Conservation (phyloP, 306 rosid species). For the Ziziphus jujuba region DNA sequence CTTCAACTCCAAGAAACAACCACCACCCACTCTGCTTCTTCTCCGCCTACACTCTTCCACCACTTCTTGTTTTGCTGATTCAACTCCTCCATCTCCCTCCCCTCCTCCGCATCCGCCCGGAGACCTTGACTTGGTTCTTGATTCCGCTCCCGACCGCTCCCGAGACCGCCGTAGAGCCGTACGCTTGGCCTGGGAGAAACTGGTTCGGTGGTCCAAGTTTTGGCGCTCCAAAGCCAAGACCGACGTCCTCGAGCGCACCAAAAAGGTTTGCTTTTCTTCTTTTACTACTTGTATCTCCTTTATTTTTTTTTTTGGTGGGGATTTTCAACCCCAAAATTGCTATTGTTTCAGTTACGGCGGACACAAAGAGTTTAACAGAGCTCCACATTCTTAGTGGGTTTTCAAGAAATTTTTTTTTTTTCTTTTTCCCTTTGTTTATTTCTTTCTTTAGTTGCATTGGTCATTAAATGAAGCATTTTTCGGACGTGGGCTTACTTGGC, state of each 20-base stretch:
- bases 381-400: too few relatives aligned
- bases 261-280: slow-evolving; percentile 48
- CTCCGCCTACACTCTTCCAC: slow-evolving; percentile 25
- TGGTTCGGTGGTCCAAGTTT: slow-evolving; percentile 88
- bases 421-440: too few relatives aligned
- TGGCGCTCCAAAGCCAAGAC: slow-evolving; percentile 76
- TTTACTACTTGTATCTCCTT: background rate
- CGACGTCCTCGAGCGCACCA: slow-evolving; percentile 81
- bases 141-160: slow-evolving; percentile 39
- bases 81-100: slow-evolving; percentile 19
- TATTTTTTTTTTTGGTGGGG: background rate
- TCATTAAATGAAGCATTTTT: too few relatives aligned
- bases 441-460: too few relatives aligned
- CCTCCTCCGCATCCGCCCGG: slow-evolving; percentile 22
- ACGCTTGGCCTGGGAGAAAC: slow-evolving; percentile 87
- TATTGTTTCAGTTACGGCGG: slow-evolving; percentile 1
- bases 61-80: background rate
- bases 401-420: too few relatives aligned
- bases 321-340: background rate
- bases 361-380: too few relatives aligned
- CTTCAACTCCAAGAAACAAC: slow-evolving; percentile 24
- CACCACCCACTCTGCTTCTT: slow-evolving; percentile 13
- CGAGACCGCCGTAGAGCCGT: slow-evolving; percentile 68
- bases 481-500: too few relatives aligned
- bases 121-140: slow-evolving; percentile 15